Evolutionary conservation across 1,139 yeast genomes (phyloP), one percentile per base, ranked within the genome.

Genomic region (Kodamaea suecica): DNA sequence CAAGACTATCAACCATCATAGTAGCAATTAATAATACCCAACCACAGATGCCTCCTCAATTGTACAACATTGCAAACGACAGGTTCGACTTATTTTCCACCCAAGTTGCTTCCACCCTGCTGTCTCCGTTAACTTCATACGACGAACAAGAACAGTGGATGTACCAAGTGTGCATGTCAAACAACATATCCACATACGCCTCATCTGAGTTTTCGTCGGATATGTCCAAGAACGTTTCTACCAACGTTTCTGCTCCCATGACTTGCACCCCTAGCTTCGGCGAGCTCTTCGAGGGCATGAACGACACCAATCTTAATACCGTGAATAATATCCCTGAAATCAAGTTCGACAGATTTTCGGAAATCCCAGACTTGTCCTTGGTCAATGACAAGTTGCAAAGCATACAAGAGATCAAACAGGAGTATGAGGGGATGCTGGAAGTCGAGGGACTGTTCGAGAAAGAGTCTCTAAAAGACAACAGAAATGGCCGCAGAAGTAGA

Each of bases 61-160:
- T n/a, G n/a, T n/a, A n/a, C n/a, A n/a, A n/a, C n/a, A n/a, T n/a
- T 15, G 25, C 21, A 5, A 28, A 27, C 12, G 35, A 33, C 9
- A 30, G 23, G 5, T 26, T 33, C 9, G 32, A 29, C 9, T 14
- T 35, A 19, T 34, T 34, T 26, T 29, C 37, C n/a, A 24, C 24
- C 8, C 30, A 29, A 17, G 16, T 20, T 15, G 30, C 21, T 17
- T 34, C 34, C 30, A 36, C 37, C 6, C 37, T 34, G 5, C 29
- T 37, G 25, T 34, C 40, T 5, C 40, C 40, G 3, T 15, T 32
- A 9, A 29, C 37, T 9, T 29, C 25, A 7, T 21, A 29, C 15
- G 32, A 29, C n/a, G 30, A 27, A 27, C 31, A 28, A 14, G 29
- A 16, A 9, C 30, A 32, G 9, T 32, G 35, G 35, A 26, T 32